Percentiles rank a stretch among this genome's conserved stretches.
These are phyloP conservation scores for Salvia rosmarinus DNA, from an alignment of 257 asterid genomes.

Conservation along the genomic window DNA sequence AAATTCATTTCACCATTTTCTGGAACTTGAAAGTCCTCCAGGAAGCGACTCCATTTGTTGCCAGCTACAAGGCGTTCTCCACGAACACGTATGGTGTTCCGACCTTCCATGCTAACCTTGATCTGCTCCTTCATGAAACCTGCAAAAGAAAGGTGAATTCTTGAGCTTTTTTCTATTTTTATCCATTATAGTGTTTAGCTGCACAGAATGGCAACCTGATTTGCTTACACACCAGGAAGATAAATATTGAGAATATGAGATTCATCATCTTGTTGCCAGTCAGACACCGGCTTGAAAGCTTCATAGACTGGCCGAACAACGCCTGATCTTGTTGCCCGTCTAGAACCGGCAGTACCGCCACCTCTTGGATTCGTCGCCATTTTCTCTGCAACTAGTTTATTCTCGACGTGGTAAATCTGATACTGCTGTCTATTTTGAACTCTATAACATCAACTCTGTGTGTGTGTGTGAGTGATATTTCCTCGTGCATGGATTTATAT, in stretches of 20 bases:
- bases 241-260: slow-evolving; percentile 51
- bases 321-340: slow-evolving; percentile 33
- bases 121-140: slow-evolving; percentile 68
- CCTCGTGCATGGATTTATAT: not conserved
- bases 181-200: not conserved
- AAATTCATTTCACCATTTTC: slow-evolving; percentile 51
- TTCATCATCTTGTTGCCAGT: slow-evolving; percentile 61
- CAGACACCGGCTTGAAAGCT: slow-evolving; percentile 64
- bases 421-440: not conserved
- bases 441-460: not conserved
- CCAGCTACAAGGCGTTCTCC: slow-evolving; percentile 69
- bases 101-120: slow-evolving; percentile 66
- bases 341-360: slow-evolving; percentile 31
- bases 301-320: slow-evolving; percentile 56
- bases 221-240: slow-evolving; percentile 69
- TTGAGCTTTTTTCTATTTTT: not conserved
- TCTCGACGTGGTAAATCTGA: not conserved
- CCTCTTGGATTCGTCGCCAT: slow-evolving; percentile 62
- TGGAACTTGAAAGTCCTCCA: slow-evolving; percentile 68
- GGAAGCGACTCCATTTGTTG: slow-evolving; percentile 77
- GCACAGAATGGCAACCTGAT: not conserved
- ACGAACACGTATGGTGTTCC: slow-evolving; percentile 51
- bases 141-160: slow-evolving; percentile 12
- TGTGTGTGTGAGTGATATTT: not conserved
- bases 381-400: not conserved